Base-by-base conservation (phyloP, 306 rosid species). In the Quillaja saponaria region DNA sequence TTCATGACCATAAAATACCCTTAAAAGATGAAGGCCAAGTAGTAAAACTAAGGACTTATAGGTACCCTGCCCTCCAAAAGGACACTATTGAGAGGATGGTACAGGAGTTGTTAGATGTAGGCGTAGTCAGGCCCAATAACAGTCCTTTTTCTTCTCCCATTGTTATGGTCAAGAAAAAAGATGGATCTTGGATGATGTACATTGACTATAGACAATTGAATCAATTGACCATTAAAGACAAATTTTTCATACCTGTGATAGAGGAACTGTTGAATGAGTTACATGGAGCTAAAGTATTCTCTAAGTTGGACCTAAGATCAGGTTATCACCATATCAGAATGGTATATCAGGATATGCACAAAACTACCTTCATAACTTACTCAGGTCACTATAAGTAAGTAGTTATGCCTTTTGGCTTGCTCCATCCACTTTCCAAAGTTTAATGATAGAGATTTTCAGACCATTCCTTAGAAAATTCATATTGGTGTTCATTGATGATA, bases 271-370 rank as follows among this genome's bases (percentile, higher is more conserved):
- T 60, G 52, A 4, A 41, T 3, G 0, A 6, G 19, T 33, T 15
- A 6, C 14, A 10, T n/a, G 3, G 2, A 7, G 49, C 18, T 6
- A 12, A 14, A 45, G 15, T 45, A 2, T 45, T 62, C 10, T 28
- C 13, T 0, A 18, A 58, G 7, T 38, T 58, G 17, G 49, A 58
- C 11, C 14, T 53, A 3, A 2, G 13, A 13, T 58, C 0, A 4
- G 44, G n/a, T 8, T 62, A 31, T 34, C 28, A 62, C 13, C 55
- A 62, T 10, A 9, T 62, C 13, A 31, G 42, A 21, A 13, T 62
- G 1, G 31, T 0, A 8, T 2, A 7, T 9, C 13, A 57, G 2
- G 48, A 57, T 9, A 16, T 57, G 8, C 31, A 19, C 3, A 57
- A 57, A 16, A 57, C 33, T 3, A 28, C 48, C 0, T 35, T 35